Conservation (phyloP, 2,329 filamentous ascomycete genomes). For the Penicillium sp. region DNA sequence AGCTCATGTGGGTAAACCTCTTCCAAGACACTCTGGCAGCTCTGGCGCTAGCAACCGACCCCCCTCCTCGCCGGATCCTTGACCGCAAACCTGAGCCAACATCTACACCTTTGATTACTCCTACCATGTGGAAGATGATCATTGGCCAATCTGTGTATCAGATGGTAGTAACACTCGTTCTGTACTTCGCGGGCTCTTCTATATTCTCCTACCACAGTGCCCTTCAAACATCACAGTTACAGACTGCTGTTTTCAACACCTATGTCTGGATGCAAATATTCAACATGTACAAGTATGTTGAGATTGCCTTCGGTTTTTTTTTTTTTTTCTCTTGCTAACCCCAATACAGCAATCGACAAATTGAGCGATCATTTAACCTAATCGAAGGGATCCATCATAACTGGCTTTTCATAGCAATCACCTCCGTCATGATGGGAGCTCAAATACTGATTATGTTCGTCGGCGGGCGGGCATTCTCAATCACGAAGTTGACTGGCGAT, state of each 20-base stretch:
- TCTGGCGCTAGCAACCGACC: slow-evolving; percentile 62
- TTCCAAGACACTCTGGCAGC: slow-evolving; percentile 68
- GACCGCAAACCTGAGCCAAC: slow-evolving; percentile 49
- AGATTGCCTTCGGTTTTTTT: not conserved
- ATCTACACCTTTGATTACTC: slow-evolving; percentile 43
- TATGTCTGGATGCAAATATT: slow-evolving; percentile 75
- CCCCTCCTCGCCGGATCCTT: slow-evolving; percentile 56
- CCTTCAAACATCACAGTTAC: slow-evolving; percentile 47
- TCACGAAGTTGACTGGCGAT: slow-evolving; percentile 49
- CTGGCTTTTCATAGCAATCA: slow-evolving; percentile 59
- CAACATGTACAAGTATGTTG: slow-evolving; percentile 60
- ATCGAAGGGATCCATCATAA: slow-evolving; percentile 59
- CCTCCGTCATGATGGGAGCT: slow-evolving; percentile 57
- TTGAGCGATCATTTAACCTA: slow-evolving; percentile 64
- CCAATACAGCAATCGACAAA: slow-evolving; percentile 51
- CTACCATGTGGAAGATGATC: slow-evolving; percentile 47
- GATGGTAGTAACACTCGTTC: slow-evolving; percentile 36
- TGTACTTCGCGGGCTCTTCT: slow-evolving; percentile 58
- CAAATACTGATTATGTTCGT: slow-evolving; percentile 61
- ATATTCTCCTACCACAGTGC: slow-evolving; percentile 54
- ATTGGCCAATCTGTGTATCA: slow-evolving; percentile 42
- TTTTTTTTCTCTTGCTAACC: not conserved
- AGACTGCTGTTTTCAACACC: slow-evolving; percentile 67
- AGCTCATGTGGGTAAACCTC: slow-evolving; percentile 66
- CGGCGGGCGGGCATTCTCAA: slow-evolving; percentile 56